A percentile compares a stretch with the other conserved stretches of the same genome.
Conservation (phyloP, 2,329 filamentous ascomycete genomes). For the Aspergillus niger region DNA sequence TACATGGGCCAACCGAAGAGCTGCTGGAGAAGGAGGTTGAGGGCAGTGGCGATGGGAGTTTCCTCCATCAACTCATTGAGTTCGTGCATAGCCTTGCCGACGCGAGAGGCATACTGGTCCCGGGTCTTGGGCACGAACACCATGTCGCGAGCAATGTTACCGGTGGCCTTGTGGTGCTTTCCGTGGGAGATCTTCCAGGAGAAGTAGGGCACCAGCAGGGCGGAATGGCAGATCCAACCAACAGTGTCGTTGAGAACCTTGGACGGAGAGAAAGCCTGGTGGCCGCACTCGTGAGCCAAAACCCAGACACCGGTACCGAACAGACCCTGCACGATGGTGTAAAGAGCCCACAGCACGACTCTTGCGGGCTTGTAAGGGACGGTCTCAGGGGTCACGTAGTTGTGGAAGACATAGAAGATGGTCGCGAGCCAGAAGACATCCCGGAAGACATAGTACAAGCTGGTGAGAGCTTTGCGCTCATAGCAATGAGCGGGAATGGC, state of each 20-base stretch:
- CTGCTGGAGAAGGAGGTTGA: conserved; percentile 79
- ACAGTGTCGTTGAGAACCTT: conserved; percentile 88
- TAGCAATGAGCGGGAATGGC: conserved; percentile 98
- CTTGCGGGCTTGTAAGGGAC: conserved; percentile 71
- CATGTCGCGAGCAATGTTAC: conserved; percentile 97
- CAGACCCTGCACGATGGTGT: conserved; percentile 83
- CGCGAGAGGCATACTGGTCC: conserved; percentile 72
- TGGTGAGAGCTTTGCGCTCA: conserved; percentile 74
- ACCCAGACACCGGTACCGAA: conserved; percentile 96
- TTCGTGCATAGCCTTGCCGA: conserved; percentile 77
- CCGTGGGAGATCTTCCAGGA: conserved; percentile 99
- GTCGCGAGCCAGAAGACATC: conserved; percentile 71
- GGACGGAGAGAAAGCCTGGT: conserved; percentile 94
- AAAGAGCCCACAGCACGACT: conserved; percentile 64
- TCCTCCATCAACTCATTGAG: conserved; percentile 89
- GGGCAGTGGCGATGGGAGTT: conserved; percentile 79
- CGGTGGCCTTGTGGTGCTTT: conserved; percentile 99
- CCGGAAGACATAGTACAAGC: conserved; percentile 80
- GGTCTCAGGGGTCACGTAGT: conserved; percentile 81
- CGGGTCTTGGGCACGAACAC: conserved; percentile 95
- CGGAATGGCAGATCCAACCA: conserved; percentile 87
- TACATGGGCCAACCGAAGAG: conserved; percentile 92
- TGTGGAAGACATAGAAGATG: conserved; percentile 88
- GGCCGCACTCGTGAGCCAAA: conserved; percentile 95
- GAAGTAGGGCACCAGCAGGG: conserved; percentile 93